Base-by-base conservation (phyloP, 306 rosid species). In the Malus fusca region DNA sequence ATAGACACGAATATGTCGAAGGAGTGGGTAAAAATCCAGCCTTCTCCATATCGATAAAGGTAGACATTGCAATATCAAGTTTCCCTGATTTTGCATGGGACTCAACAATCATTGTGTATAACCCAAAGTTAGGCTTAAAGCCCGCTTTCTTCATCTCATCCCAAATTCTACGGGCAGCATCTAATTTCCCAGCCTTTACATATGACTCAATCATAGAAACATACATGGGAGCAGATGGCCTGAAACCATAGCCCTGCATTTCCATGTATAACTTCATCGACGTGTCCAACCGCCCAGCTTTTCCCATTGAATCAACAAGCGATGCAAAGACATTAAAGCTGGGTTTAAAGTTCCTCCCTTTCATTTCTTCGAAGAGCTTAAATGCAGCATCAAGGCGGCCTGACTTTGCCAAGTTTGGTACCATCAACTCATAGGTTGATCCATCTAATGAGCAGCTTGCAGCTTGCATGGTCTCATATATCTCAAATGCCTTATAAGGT, bases 11-110 rank as follows among this genome's bases (percentile, higher is more conserved):
- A 80, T 90, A 94, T 0, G 96, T 94, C 14, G 98, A 94, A 22
- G 96, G 96, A 31, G 96, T 92, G 30, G 98, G 96, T 59, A 94
- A 87, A 89, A 94, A 94, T 69, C 98, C 98, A 33, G 94, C 96
- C 84, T 90, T 94, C 86, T 94, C 98, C 98, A 94, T 94, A 71
- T 94, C 98, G 2, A 82, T 80, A 85, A 92, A 94, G 46, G 91
- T 68, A 77, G 96, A 88, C 90, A 94, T 87, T 53, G 98, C 96
- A 76, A 86, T 77, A 64, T 94, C 98, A 75, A 92, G 97, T 84
- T 89, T 92, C 80, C 97, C 98, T 8, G 95, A 92, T 88, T 92
- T 92, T 15, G 97, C 97, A 80, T 94, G 93, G 0, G 97, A 88
- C 77, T 94, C 97, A 37, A 94, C 89, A 72, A 92, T 83, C 91